These are phyloP conservation scores for Coemansia sp. DNA, from an alignment of 192 early-diverging fungal species.

Conservation along the genomic window DNA sequence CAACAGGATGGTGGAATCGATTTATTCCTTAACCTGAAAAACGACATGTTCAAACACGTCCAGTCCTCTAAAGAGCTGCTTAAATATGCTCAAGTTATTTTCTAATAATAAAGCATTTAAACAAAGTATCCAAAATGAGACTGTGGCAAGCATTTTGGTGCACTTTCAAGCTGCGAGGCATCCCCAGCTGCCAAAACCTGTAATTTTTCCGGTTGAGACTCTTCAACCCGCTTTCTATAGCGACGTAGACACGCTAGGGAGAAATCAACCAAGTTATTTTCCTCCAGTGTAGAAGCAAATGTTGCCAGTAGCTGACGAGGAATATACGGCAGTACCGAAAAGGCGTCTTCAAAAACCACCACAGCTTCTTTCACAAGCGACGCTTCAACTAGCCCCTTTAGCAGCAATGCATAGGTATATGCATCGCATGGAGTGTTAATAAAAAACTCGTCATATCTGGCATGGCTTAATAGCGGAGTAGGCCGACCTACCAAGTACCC, in stretches of 20 bases:
- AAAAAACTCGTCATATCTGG: slow-evolving; percentile 20
- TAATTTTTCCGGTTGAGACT: slow-evolving; percentile 17
- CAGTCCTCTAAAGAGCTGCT: slow-evolving; percentile 14
- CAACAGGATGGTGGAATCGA: slow-evolving; percentile 43
- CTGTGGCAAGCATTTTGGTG: slow-evolving; percentile 16
- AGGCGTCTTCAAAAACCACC: slow-evolving; percentile 45
- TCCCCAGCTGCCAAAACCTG: neutral
- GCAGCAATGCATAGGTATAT: slow-evolving; percentile 26
- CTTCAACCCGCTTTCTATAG: slow-evolving; percentile 33
- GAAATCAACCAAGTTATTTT: slow-evolving; percentile 16
- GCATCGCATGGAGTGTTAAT: slow-evolving; percentile 13
- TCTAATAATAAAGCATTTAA: slow-evolving; percentile 12
- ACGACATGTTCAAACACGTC: slow-evolving; percentile 25
- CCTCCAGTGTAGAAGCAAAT: slow-evolving; percentile 25
- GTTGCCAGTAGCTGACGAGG: slow-evolving; percentile 37
- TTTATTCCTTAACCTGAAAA: slow-evolving; percentile 34
- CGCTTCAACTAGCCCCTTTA: slow-evolving; percentile 21
- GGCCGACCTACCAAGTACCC: slow-evolving; percentile 38
- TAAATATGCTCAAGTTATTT: slow-evolving; percentile 36
- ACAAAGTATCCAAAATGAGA: slow-evolving; percentile 37
- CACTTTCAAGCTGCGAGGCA: neutral
- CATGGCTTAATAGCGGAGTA: slow-evolving; percentile 11
- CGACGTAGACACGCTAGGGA: slow-evolving; percentile 27
- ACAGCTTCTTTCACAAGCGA: slow-evolving; percentile 23
- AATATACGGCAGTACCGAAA: slow-evolving; percentile 26